phyloP scores from a whole-genome alignment of 345 rosid species.

The Citrus hindsii region DNA sequence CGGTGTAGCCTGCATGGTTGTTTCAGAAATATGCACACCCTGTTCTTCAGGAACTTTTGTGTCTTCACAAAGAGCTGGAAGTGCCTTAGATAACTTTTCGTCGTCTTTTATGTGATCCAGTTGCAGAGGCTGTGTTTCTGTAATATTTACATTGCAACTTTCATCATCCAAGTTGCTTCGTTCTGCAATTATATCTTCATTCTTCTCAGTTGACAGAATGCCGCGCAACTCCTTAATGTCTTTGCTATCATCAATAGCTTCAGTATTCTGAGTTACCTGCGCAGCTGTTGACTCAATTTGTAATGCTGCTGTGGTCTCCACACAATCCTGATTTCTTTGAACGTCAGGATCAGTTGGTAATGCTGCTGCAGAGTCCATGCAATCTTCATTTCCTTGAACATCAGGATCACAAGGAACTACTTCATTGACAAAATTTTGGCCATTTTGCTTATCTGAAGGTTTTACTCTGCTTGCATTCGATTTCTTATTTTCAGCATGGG shows the following conservation, averaged over 20 bases:
- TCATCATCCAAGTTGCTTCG: conserved; percentile 19
- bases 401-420: conserved; percentile 30
- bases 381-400: conserved; percentile 39
- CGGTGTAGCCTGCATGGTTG: conserved; percentile 22
- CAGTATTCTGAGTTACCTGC: conserved; percentile 26
- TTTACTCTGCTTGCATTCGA: conserved; percentile 29
- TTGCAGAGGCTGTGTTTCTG: conserved; percentile 20
- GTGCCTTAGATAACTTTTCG: conserved; percentile 24
- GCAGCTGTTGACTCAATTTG: conserved; percentile 20
- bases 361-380: conserved; percentile 18
- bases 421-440: conserved; percentile 9
- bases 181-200: conserved; percentile 18
- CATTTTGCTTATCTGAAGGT: conserved; percentile 37
- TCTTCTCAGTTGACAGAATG: conserved; percentile 34
- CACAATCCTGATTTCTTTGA: background rate
- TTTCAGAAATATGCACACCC: conserved; percentile 25
- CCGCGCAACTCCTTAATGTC: conserved; percentile 60
- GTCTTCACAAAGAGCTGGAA: conserved; percentile 30
- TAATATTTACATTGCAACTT: conserved; percentile 16
- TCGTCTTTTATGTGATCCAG: conserved; percentile 17
- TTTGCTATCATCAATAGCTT: conserved; percentile 40
- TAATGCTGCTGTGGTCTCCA: conserved; percentile 21
- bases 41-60: conserved; percentile 20
- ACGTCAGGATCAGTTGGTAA: conserved; percentile 20
- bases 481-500: conserved; percentile 34